phyloP scores from a whole-genome alignment of 352 stramenopile genomes.

The Blastocystis sp. region DNA sequence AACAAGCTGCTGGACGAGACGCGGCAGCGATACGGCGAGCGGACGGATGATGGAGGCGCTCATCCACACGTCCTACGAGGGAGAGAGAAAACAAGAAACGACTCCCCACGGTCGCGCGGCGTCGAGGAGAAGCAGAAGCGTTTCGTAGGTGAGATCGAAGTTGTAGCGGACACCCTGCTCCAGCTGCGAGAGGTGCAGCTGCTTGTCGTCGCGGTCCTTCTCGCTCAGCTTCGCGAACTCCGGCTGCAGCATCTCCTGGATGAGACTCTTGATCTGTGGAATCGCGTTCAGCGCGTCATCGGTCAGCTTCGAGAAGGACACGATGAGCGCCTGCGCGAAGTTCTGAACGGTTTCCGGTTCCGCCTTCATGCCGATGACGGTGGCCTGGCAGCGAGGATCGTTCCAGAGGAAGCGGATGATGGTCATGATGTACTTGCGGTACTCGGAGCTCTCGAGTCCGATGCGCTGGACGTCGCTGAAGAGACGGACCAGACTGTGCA shows the following conservation, averaged over 20 bases:
- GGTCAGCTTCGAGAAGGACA: slow-evolving; percentile 35
- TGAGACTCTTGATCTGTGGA: slow-evolving; percentile 39
- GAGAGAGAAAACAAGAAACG: not conserved
- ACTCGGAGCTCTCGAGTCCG: slow-evolving; percentile 13
- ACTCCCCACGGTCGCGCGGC: slow-evolving; percentile 18
- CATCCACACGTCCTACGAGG: slow-evolving; percentile 53
- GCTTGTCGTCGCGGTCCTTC: slow-evolving; percentile 44
- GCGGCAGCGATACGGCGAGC: not conserved
- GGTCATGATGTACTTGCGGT: slow-evolving; percentile 29
- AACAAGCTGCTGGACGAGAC: slow-evolving; percentile 39
- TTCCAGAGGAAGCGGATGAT: slow-evolving; percentile 27
- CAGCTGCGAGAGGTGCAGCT: slow-evolving; percentile 23
- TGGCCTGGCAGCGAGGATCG: not conserved
- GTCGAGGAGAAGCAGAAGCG: slow-evolving; percentile 32
- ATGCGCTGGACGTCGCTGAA: slow-evolving; percentile 36
- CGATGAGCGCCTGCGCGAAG: slow-evolving; percentile 18
- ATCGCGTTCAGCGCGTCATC: slow-evolving; percentile 21
- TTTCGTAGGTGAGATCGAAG: slow-evolving; percentile 37
- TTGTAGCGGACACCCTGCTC: slow-evolving; percentile 13
- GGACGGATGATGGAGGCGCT: not conserved
- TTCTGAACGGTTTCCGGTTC: not conserved
- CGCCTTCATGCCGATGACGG: slow-evolving; percentile 23
- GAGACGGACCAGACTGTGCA: not conserved
- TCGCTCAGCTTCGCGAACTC: slow-evolving; percentile 12
- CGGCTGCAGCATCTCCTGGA: not conserved